phyloP scores from a whole-genome alignment of 1,139 yeast genomes.

The Magnusiomyces ingens region DNA sequence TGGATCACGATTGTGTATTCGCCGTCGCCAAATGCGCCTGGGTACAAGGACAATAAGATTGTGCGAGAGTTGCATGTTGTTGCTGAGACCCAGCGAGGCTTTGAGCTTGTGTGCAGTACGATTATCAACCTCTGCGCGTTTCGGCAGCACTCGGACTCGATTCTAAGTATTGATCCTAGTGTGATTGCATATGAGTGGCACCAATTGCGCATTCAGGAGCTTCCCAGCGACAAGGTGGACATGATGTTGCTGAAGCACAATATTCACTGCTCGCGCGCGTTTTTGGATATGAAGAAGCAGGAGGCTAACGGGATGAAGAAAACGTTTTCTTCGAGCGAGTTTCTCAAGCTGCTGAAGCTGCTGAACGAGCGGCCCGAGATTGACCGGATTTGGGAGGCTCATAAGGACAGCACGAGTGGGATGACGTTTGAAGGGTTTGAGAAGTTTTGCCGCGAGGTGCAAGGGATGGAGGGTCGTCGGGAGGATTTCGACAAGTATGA shows the following conservation, averaged over 20 bases:
- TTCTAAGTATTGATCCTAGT: conserved; percentile 48
- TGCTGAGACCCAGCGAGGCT: conserved; percentile 58
- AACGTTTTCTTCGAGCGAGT: conserved; percentile 57
- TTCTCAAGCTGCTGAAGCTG: conserved; percentile 59
- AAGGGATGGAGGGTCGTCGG: conserved; percentile 28
- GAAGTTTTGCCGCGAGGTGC: conserved; percentile 44
- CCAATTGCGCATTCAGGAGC: conserved; percentile 38
- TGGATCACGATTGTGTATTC: conserved; percentile 80
- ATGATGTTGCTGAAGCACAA: conserved; percentile 61
- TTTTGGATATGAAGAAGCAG: conserved; percentile 34
- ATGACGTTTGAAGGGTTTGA: conserved; percentile 39
- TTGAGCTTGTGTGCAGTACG: conserved; percentile 45
- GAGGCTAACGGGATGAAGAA: conserved; percentile 45
- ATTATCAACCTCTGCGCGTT: conserved; percentile 42
- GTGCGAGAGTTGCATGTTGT: conserved; percentile 68
- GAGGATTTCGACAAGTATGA: not conserved
- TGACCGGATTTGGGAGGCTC: conserved; percentile 34
- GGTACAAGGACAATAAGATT: conserved; percentile 38
- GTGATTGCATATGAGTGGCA: conserved; percentile 54
- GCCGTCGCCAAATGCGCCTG: no score
- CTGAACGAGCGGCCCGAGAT: conserved; percentile 49
- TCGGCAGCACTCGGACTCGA: conserved; percentile 47
- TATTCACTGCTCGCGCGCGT: conserved; percentile 49
- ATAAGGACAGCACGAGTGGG: conserved; percentile 16
- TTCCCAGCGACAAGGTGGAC: conserved; percentile 52